A percentile compares a stretch with the other conserved stretches of the same genome.
phyloP scores from a whole-genome alignment of 2,329 filamentous ascomycete species.

The Hymenoscyphus fraxineus region DNA sequence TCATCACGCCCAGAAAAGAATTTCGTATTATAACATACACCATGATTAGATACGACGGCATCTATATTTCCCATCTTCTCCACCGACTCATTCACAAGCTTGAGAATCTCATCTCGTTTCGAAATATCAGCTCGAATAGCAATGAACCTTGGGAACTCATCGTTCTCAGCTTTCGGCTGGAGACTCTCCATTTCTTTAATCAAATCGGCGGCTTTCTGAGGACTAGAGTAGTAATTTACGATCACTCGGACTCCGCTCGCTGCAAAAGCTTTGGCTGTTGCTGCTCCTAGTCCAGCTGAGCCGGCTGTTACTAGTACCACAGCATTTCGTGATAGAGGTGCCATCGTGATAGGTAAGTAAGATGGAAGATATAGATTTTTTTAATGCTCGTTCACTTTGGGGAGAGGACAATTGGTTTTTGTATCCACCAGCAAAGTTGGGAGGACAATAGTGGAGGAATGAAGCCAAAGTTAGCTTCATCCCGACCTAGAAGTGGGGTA shows the following conservation, averaged over 20 bases:
- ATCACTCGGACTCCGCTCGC: slow-evolving; percentile 62
- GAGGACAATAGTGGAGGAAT: no score
- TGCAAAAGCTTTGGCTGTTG: slow-evolving; percentile 49
- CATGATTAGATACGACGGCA: slow-evolving; percentile 72
- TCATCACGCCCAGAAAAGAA: not conserved
- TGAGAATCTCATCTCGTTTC: slow-evolving; percentile 53
- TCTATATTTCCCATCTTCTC: slow-evolving; percentile 66
- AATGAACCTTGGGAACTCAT: slow-evolving; percentile 36
- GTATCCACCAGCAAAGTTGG: no score
- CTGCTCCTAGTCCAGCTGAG: slow-evolving; percentile 66
- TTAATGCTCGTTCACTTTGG: not conserved
- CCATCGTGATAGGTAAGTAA: not conserved
- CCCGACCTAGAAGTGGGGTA: no score
- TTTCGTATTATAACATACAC: slow-evolving; percentile 23
- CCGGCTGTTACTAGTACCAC: slow-evolving; percentile 49
- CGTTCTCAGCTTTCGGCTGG: slow-evolving; percentile 31
- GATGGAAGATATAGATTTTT: not conserved
- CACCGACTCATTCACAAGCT: slow-evolving; percentile 56
- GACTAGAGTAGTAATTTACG: slow-evolving; percentile 68
- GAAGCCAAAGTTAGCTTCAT: no score
- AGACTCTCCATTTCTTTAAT: slow-evolving; percentile 50
- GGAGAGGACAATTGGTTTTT: not conserved
- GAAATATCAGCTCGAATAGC: slow-evolving; percentile 65
- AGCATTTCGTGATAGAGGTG: slow-evolving; percentile 5
- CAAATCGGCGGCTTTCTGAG: slow-evolving; percentile 55